Conservation (phyloP, 257 asterid genomes). For the Nicotiana undulata region DNA sequence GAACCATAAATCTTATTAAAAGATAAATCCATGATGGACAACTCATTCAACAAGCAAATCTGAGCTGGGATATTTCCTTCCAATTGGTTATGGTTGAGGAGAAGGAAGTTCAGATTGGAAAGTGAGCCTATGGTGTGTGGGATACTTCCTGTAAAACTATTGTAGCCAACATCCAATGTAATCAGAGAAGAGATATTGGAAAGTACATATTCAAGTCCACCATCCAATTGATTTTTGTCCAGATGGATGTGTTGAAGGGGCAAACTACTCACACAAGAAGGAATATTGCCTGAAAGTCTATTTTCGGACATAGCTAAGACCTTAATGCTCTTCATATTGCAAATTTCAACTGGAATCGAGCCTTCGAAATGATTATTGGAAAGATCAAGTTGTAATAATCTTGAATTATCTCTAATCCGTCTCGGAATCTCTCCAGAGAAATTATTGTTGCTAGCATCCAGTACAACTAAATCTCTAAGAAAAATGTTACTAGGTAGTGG, state of each 20-base stretch:
- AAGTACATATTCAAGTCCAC: not conserved
- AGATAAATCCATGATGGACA: slow-evolving; percentile 6
- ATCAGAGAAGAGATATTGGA: not conserved
- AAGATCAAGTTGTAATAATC: not conserved
- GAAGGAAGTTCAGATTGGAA: not conserved
- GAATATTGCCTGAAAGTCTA: not conserved
- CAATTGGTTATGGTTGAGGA: not conserved
- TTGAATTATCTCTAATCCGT: not conserved
- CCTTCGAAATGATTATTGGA: not conserved
- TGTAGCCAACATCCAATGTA: not conserved
- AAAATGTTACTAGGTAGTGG: not conserved
- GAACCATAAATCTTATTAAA: not conserved
- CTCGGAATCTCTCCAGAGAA: not conserved
- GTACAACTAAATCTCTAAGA: not conserved
- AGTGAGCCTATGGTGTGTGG: not conserved
- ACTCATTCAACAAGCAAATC: not conserved
- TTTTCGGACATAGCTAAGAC: not conserved
- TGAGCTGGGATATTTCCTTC: not conserved
- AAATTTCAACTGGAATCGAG: not conserved
- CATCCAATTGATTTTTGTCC: not conserved
- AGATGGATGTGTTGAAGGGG: not conserved
- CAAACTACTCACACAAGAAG: slow-evolving; percentile 1
- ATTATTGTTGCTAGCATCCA: not conserved
- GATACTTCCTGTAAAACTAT: not conserved
- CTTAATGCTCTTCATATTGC: not conserved